A percentile compares a stretch with the other conserved stretches of the same genome.
phyloP scores from a whole-genome alignment of 2,329 filamentous ascomycete genomes.

The Trichoderma sp. region DNA sequence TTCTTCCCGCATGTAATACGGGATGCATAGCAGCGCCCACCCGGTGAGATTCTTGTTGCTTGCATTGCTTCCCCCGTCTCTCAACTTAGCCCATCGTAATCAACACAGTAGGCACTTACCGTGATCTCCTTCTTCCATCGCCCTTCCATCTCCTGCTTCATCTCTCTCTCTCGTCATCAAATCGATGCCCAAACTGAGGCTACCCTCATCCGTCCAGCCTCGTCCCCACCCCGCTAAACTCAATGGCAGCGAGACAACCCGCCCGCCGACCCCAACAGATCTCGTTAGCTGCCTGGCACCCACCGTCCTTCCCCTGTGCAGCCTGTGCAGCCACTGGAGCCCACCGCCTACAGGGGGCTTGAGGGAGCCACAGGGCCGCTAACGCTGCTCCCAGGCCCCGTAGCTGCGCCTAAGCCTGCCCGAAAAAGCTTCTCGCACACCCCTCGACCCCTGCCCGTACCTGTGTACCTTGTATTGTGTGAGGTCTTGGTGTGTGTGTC shows the following conservation, averaged over 20 bases:
- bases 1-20: background rate
- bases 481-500: no score
- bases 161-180: no score
- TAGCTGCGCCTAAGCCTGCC: conserved; percentile 15
- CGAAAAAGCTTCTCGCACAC: conserved; percentile 21
- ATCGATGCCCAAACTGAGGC: background rate
- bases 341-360: background rate
- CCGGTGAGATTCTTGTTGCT: no score
- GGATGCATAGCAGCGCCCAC: no score
- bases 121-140: no score
- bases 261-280: conserved; percentile 28
- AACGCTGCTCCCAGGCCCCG: conserved; percentile 6
- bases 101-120: background rate
- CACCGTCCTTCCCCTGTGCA: background rate
- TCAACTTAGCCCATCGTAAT: background rate
- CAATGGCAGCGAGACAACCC: conserved; percentile 15
- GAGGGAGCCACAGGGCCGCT: background rate
- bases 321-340: conserved; percentile 23
- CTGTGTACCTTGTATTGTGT: no score
- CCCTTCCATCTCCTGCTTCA: no score
- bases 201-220: no score
- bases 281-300: conserved; percentile 4
- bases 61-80: background rate
- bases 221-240: conserved; percentile 4
- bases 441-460: background rate